Base-by-base conservation (phyloP, 2,329 filamentous ascomycete genomes). In the Beauveria varroae region DNA sequence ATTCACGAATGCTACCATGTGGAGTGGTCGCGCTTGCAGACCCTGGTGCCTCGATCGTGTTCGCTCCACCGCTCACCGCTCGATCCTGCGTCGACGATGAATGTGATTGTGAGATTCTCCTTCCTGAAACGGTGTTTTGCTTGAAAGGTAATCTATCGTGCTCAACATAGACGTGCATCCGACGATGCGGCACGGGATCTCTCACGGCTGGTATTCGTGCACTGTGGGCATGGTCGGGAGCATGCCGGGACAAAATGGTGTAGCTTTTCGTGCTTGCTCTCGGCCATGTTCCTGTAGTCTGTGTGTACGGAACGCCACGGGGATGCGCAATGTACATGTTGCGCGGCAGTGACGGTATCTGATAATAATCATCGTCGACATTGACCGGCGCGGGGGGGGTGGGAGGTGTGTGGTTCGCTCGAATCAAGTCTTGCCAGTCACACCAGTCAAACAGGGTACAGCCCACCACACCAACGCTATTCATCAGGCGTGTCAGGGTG, bases 81-180 rank as follows among this genome's bases (percentile, higher is more conserved):
- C 57, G 57, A 59, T 59, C 57, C 57, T 59, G 57, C 57, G 57
- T 52, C 57, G 57, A 43, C 57, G 57, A 59, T 53, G 57, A 53
- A 24, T 34, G 24, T 41, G 55, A 51, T 51, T 40, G 57, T n/a
- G 40, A 46, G 47, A 59, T 59, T 34, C 46, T 3, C 26, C 44
- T 34, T 44, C 34, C 34, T 14, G 47, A 53, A 59, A 59, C 49
- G 47, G 57, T 53, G 12, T 37, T 14, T 5, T 37, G 34, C 34
- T 37, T 37, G 34, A 14, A 37, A 37, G 34, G 12, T 14, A 37
- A 37, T 37, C 12, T 37, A 37, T 37, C 34, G 12, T 37, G 34
- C 34, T 37, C 34, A 4, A 37, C 34, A 12, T 37, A 14, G 34
- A 37, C 34, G 34, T 24, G 22, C 37, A 44, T 59, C 16, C 10